Base-by-base conservation (phyloP, 495 filamentous ascomycete species). In the Lepraria neglecta region DNA sequence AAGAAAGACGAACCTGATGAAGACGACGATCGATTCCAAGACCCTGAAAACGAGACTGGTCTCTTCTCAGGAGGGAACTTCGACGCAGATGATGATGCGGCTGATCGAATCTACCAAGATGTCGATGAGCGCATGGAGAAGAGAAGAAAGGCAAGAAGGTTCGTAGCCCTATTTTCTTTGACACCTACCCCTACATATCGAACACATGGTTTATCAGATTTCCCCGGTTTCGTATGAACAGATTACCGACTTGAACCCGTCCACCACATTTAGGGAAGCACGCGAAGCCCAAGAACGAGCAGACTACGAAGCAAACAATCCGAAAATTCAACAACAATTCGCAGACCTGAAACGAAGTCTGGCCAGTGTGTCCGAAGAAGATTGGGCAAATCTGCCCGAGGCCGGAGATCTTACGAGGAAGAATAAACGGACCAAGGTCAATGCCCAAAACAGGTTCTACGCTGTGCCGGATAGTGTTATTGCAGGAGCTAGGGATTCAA, bases 251-350 rank as follows among this genome's bases (percentile, higher is more conserved):
- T 71, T 83, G 79, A 82, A 73, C 70, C 67, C 71, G 70, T 76
- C 79, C 73, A 75, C 75, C 78, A 76, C 79, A 75, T 83, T 75
- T 77, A 97, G 94, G 90, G 94, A 97, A 90, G 87, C 86, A 74
- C 91, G 94, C 67, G 94, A 97, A 75, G 78, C 86, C 68, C 82
- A 88, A 76, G 92, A 97, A 77, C 85, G 80, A 73, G 89, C 94
- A 67, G 92, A 97, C 58, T 95, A 96, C 80, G 95, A 99, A 74
- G 83, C 85, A 48, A 89, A 96, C 70, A 97, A 97, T 71, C 94
- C 94, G 5, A 99, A 97, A 74, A 97, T 99, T 56, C 91, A 96
- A 74, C 91, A 97, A 67, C 94, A 97, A 71, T 99, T 99, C 70
- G 91, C 91, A 71, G 95, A 96, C 66, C 78, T 97, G 50, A 99